Evolutionary conservation across 73 alveolate genomes (phyloP), one percentile per base, ranked within the genome.

Genomic region (Breviolum minutum): DNA sequence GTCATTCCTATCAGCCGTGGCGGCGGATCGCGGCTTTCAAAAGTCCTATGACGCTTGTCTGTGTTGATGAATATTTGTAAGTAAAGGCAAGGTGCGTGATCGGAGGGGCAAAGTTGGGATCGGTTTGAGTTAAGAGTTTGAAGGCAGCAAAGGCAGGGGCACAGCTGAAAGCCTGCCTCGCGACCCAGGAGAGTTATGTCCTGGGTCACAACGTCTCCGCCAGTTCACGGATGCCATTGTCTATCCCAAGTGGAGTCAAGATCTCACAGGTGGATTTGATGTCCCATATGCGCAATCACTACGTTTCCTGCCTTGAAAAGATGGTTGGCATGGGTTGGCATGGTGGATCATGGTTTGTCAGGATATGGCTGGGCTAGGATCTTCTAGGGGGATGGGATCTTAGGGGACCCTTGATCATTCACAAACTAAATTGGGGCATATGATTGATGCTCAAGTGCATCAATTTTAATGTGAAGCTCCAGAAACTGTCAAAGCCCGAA

Each of bases 241-340:
- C 88, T 32, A 73, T 90, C 24, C 88, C 84, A 12, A 82, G 76
- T 24, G 88, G 88, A 48, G 26, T 19, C 27, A 90, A 90, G 97
- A 90, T 90, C 77, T 90, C 97, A 19, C 76, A 77, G n/a, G 63
- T 90, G 71, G 97, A 90, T 66, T 22, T 90, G 79, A 90, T 90
- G 97, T 90, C 97, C 24, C 74, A 90, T 76, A 90, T 90, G 97
- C 97, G 97, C 27, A 90, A 90, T 40, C 97, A 90, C 76, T 90
- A 90, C 30, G 97, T 17, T 29, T 24, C 97, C 60, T 70, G 83
- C 68, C 81, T 20, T 40, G 54, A 40, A 40, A 13, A 24, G 17
- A 40, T 40, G 54, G 54, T 40, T 40, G 54, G 54, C 54, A 40
- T 40, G 54, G 54, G 54, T 40, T 40, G 54, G 54, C 54, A 40